These are phyloP conservation scores for Xylaria telfairii DNA, from an alignment of 495 filamentous ascomycete species.

Conservation along the genomic window DNA sequence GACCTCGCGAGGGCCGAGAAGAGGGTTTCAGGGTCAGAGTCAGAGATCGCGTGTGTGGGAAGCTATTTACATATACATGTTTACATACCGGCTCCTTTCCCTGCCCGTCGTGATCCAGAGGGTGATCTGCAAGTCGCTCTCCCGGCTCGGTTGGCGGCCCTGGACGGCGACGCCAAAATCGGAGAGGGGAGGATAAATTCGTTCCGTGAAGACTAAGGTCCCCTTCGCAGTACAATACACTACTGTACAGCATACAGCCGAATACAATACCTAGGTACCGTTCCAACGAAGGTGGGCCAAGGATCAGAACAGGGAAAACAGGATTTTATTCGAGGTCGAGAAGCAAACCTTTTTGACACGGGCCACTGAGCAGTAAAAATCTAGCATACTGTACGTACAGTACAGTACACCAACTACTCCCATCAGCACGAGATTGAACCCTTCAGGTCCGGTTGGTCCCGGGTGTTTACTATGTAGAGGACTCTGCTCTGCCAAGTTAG, in stretches of 20 bases:
- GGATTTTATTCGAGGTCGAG: neutral
- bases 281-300: constrained; percentile 9
- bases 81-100: neutral
- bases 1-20: neutral
- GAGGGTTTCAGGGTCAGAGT: neutral
- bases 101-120: neutral
- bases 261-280: constrained; percentile 1
- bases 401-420: neutral
- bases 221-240: neutral
- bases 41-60: neutral
- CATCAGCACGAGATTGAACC: neutral
- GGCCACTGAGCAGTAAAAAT: neutral
- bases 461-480: neutral
- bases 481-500: neutral
- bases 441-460: too few species aligned
- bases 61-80: neutral
- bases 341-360: neutral
- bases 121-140: neutral
- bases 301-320: constrained; percentile 10
- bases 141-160: constrained; percentile 20
- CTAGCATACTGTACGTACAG: too few species aligned
- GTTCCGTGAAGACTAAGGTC: constrained; percentile 1
- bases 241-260: constrained; percentile 8
- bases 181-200: constrained; percentile 5
- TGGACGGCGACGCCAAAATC: constrained; percentile 12